Conservation (phyloP, 2,329 filamentous ascomycete genomes). For the Phoma sp. region DNA sequence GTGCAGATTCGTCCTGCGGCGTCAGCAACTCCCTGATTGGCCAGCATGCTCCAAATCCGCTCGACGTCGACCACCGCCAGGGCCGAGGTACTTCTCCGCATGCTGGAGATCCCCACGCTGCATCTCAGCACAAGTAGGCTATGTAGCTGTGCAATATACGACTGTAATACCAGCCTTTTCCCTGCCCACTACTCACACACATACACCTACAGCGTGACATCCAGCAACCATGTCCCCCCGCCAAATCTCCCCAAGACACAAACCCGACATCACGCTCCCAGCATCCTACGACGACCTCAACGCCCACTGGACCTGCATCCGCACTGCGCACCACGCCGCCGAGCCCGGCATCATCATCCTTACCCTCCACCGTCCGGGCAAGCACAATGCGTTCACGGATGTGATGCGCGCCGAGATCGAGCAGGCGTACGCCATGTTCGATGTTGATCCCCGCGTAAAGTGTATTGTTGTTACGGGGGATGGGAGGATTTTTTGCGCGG, state of each 20-base stretch:
- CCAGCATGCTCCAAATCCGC: not conserved
- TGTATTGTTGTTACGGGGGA: slow-evolving; percentile 62
- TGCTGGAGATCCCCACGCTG: not conserved
- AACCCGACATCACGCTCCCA: slow-evolving; percentile 41
- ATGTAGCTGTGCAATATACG: slow-evolving; percentile 11
- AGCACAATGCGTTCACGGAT: slow-evolving; percentile 73
- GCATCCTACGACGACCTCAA: slow-evolving; percentile 49
- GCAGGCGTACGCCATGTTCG: slow-evolving; percentile 58
- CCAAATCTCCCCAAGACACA: slow-evolving; percentile 24
- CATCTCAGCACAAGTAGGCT: slow-evolving; percentile 5
- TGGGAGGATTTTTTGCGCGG: slow-evolving; percentile 61
- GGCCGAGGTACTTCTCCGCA: slow-evolving; percentile 17
- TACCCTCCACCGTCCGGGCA: slow-evolving; percentile 68
- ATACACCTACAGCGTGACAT: not conserved
- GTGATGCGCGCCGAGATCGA: slow-evolving; percentile 69
- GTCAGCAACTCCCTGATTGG: slow-evolving; percentile 13
- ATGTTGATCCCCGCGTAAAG: slow-evolving; percentile 62
- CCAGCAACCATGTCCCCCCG: slow-evolving; percentile 16
- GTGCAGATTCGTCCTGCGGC: not conserved
- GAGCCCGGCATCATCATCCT: slow-evolving; percentile 66
- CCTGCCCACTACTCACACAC: not conserved
- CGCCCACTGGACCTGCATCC: slow-evolving; percentile 44
- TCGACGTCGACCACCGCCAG: slow-evolving; percentile 12
- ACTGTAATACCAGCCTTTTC: not conserved
- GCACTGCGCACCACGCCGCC: slow-evolving; percentile 49